Evolutionary conservation across 2,329 filamentous ascomycete species (phyloP), one percentile per base, ranked within the genome.

Genomic region (Raffaelea albimanens): DNA sequence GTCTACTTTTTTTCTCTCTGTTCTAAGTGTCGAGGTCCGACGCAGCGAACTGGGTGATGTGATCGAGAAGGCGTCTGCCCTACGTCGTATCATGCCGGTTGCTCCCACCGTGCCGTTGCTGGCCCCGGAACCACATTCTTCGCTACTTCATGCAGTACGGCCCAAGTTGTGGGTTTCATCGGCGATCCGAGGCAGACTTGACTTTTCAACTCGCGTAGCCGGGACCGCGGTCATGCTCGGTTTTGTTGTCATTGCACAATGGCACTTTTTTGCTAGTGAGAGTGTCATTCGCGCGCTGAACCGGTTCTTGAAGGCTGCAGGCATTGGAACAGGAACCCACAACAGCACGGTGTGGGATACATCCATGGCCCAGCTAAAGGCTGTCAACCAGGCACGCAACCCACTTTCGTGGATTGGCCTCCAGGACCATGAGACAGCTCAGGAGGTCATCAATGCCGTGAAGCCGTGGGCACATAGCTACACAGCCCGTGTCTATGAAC

Each of bases 351-450:
- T 43, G 7, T 54, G 49, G 23, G 47, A 51, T 3, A 56, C 63
- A 23, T 56, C 61, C 22, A 59, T 67, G 18, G 61, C 74, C 2
- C 59, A 75, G 3, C 69, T 80, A 2, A 70, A 80, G 11, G 73
- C 76, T 20, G 75, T 89, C 51, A 82, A 90, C 57, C 84, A 87
- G 59, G 84, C 83, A 2, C 73, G 85, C 51, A 85, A 81, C n/a
- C 85, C 83, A 1, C 80, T 75, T 4, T 83, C 85, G 16, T 91
- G 86, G 86, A 69, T 90, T 44, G 75, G 77, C 22, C 71, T 88
- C 48, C 86, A 90, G 60, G 85, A 90, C 55, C 84, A 88, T 56
- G 83, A 87, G 57, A 88, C 85, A 1, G 85, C 85, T 2, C 76
- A 76, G 34, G 86, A 90, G 58, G 75, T 90, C 16, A 87, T 90